phyloP scores from a whole-genome alignment of 2,329 filamentous ascomycete species.

The Hypoxylon sp. region DNA sequence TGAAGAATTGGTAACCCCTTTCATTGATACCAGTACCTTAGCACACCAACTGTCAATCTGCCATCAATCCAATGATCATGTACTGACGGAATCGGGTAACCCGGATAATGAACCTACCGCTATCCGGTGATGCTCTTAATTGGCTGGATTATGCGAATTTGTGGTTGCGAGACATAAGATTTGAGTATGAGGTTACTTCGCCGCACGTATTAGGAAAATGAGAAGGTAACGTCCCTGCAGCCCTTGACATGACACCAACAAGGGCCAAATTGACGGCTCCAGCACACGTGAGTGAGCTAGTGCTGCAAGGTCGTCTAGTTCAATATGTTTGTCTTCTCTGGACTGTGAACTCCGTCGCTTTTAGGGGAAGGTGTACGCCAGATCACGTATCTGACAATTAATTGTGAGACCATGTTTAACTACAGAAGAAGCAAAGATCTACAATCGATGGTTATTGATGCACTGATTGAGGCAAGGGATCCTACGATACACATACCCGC shows the following conservation, averaged over 20 bases:
- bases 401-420: neutral
- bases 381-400: constrained; percentile 17
- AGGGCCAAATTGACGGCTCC: constrained; percentile 8
- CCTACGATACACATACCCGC: constrained; percentile 11
- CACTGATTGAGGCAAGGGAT: constrained; percentile 2
- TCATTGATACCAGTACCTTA: too few species aligned
- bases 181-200: constrained; percentile 15
- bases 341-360: constrained; percentile 4
- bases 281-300: constrained; percentile 17
- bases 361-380: constrained; percentile 15
- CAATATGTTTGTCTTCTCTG: constrained; percentile 9
- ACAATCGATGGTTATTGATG: neutral
- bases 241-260: constrained; percentile 12
- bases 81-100: too few species aligned
- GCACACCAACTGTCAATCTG: too few species aligned
- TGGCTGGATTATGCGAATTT: constrained; percentile 8
- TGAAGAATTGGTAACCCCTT: too few species aligned
- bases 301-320: constrained; percentile 4
- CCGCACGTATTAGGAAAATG: constrained; percentile 6
- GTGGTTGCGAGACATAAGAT: neutral
- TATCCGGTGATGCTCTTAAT: neutral
- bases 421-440: constrained; percentile 21
- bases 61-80: too few species aligned
- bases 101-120: too few species aligned
- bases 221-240: neutral